Evolutionary conservation across 129 eudicot species (phyloP).

Genomic region (Tagetes patula): DNA sequence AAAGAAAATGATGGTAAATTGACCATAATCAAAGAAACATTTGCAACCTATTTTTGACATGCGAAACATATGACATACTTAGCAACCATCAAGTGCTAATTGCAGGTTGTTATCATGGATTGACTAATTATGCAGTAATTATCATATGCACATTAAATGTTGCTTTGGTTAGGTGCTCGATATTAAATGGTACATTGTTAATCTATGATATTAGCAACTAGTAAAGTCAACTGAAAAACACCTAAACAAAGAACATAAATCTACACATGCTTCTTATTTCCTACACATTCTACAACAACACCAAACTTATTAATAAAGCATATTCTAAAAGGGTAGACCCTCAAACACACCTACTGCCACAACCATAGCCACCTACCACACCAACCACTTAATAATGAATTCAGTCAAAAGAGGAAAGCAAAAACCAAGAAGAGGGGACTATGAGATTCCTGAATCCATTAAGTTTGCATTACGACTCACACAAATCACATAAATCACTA

Average conservation of each 20-base stretch:
- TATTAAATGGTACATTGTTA: constrained; percentile 8
- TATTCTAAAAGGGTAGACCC: constrained; percentile 18
- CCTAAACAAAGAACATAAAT: constrained; percentile 6
- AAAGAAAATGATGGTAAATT: not conserved
- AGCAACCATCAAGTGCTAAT: constrained; percentile 10
- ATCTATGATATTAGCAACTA: constrained; percentile 16
- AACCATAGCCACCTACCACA: constrained; percentile 30
- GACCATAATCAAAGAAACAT: not conserved
- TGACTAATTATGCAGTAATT: constrained; percentile 19
- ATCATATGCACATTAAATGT: constrained; percentile 1
- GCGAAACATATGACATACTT: not conserved
- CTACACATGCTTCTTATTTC: constrained; percentile 7
- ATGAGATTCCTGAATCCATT: constrained; percentile 12
- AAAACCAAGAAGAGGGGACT: not conserved
- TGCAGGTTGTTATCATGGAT: not conserved
- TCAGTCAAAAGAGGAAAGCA: not conserved
- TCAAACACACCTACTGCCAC: constrained; percentile 30
- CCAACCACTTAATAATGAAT: constrained; percentile 19
- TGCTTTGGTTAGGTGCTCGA: constrained; percentile 23
- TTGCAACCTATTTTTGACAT: constrained; percentile 19
- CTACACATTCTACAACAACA: constrained; percentile 2
- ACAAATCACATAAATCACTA: constrained; percentile 14
- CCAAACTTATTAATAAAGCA: constrained; percentile 18
- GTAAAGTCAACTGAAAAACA: constrained; percentile 22
- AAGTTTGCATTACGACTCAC: constrained; percentile 9